Evolutionary conservation across 2,329 filamentous ascomycete species (phyloP), one percentile per base, ranked within the genome.

Genomic region (Scedosporium apiospermum): DNA sequence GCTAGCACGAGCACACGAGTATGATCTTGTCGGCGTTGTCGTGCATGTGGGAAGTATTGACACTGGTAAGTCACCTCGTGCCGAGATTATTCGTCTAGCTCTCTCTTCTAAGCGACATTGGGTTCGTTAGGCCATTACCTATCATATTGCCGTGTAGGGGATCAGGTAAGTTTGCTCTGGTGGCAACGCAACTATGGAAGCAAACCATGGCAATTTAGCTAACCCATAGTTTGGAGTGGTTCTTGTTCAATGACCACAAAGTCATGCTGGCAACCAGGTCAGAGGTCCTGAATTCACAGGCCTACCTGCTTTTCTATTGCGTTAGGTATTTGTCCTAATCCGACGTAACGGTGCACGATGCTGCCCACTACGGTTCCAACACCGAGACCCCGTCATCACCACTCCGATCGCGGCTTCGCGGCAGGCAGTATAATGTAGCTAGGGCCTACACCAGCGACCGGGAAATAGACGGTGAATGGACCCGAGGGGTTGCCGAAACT

Each of bases 41-140:
- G 93, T 96, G 46, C 93, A 98, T 71, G 90, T 96, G 64, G 93
- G 93, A 60, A 91, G 93, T 73, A 89, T 97, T 63, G 92, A 97
- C 69, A 92, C 91, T 1, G 93, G 93, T 16, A 92, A 97, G 71
- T 97, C 96, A 70, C 6, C 5, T 49, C 46, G 12, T 38, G 10
- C 41, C 49, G 14, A 14, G 9, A 26, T 26, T 7, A 21, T 23
- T n/a, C 4, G 12, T 26, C 16, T 9, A 10, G 46, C 10, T 27
- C 46, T 27, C 38, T 23, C 14, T 55, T 18, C 38, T 61, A 14
- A 58, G n/a, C 46, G 60, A 61, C 60, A 21, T 27, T 10, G 46
- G 7, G n/a, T 23, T 12, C 18, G 44, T 14, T 30, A 77, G 76
- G 90, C 6, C 91, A 96, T 71, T 96, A 96, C 70, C 87, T 93